Conservation (phyloP, 208 protist species). For the Acanthamoeba royreba region DNA sequence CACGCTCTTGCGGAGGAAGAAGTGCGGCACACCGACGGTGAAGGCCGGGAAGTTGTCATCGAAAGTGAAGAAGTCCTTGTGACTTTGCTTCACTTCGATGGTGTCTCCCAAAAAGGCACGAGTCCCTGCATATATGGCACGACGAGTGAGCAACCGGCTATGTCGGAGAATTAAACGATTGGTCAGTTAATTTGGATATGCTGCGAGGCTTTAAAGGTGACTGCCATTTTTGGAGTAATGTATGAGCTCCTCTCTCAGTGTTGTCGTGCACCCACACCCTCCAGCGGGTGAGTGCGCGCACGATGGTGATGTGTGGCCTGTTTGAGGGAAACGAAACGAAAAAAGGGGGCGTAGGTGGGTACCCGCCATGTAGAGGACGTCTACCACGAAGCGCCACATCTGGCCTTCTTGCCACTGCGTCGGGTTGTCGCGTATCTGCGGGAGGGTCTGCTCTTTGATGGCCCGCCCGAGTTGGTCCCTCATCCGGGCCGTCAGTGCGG, state of each 20-base stretch:
- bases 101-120: background rate
- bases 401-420: background rate
- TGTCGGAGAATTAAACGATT: background rate
- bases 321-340: background rate
- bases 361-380: background rate
- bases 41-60: background rate
- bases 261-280: too few species aligned
- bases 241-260: too few species aligned
- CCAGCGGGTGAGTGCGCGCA: background rate
- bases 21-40: background rate
- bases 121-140: background rate
- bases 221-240: too few species aligned
- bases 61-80: background rate
- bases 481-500: background rate
- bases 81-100: background rate
- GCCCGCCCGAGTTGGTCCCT: background rate
- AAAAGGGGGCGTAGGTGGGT: background rate
- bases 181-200: background rate
- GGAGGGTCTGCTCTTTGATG: background rate
- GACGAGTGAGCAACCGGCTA: background rate
- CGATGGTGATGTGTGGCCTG: background rate
- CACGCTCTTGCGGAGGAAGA: background rate
- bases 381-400: background rate
- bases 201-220: too few species aligned
- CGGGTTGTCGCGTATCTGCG: background rate